These are phyloP conservation scores for Cladosporium phlei DNA, from an alignment of 2,329 filamentous ascomycete genomes.

Conservation along the genomic window DNA sequence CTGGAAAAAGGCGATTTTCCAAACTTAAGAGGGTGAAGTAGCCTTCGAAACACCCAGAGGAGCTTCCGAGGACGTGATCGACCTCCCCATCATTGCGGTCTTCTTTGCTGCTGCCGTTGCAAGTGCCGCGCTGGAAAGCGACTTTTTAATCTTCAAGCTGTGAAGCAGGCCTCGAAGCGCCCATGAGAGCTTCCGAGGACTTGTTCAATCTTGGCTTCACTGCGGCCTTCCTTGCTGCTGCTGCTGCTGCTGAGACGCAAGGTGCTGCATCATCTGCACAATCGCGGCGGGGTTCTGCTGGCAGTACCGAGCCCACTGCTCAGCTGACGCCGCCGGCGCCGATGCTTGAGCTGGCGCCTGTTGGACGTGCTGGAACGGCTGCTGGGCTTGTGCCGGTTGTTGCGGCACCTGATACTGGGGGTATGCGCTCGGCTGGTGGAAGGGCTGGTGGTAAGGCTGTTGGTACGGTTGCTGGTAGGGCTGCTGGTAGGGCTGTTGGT, in stretches of 20 bases:
- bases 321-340: conserved; percentile 15
- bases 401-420: conserved; percentile 19
- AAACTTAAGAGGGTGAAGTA: too few relatives aligned
- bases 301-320: conserved; percentile 1
- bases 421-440: conserved; percentile 24
- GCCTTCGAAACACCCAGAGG: too few relatives aligned
- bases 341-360: conserved; percentile 21
- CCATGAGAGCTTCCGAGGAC: too few relatives aligned
- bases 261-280: conserved; percentile 5
- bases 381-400: conserved; percentile 19
- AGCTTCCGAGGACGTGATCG: too few relatives aligned
- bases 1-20: too few relatives aligned
- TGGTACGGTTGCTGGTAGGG: conserved; percentile 13
- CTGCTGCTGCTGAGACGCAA: conserved; percentile 11
- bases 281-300: neutral
- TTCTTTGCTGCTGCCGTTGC: too few relatives aligned
- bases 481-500: conserved; percentile 9
- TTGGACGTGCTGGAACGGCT: conserved; percentile 14
- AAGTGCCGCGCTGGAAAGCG: too few relatives aligned
- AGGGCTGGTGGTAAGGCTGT: conserved; percentile 4
- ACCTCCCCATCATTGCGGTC: too few relatives aligned
- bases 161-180: too few relatives aligned
- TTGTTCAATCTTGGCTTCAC: too few relatives aligned
- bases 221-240: neutral
- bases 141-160: too few relatives aligned